Percentiles rank a stretch among this genome's conserved stretches.
Evolutionary conservation across 331 rosid species (phyloP).

Genomic region (Phaseolus coccineus): DNA sequence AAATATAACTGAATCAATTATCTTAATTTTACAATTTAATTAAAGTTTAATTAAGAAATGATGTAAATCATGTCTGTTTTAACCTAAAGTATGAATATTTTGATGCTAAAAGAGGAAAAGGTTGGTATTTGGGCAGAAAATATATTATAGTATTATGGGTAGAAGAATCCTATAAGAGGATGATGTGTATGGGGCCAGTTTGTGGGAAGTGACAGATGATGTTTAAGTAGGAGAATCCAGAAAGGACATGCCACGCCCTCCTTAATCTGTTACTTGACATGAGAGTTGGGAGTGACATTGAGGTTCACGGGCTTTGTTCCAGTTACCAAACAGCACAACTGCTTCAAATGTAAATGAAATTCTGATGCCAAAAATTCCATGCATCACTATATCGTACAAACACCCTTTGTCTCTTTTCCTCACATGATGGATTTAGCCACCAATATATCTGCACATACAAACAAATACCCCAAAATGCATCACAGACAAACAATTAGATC

Average conservation of each 20-base stretch:
- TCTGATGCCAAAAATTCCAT: constrained; percentile 41
- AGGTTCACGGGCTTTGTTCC: constrained; percentile 79
- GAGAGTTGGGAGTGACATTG: constrained; percentile 63
- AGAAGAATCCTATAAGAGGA: constrained; percentile 35
- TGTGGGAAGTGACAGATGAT: constrained; percentile 45
- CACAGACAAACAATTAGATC: constrained; percentile 39
- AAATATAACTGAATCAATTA: too few relatives aligned
- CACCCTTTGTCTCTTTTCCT: constrained; percentile 73
- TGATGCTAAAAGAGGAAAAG: too few relatives aligned
- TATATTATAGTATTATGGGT: background rate
- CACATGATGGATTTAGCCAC: constrained; percentile 70
- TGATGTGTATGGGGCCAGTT: constrained; percentile 10
- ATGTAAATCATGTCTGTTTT: too few relatives aligned
- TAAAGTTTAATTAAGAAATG: too few relatives aligned
- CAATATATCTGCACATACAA: constrained; percentile 46
- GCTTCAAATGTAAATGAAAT: constrained; percentile 29
- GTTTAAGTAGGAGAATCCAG: constrained; percentile 51
- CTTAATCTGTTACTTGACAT: constrained; percentile 54
- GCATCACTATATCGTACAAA: constrained; percentile 48
- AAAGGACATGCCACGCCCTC: constrained; percentile 49
- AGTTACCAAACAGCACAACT: constrained; percentile 49
- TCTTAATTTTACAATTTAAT: too few relatives aligned
- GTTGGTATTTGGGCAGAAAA: too few relatives aligned
- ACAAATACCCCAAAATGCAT: constrained; percentile 50
- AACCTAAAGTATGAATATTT: too few relatives aligned